phyloP scores from a whole-genome alignment of 139 green algal genomes.

The Chlamydomonas schloesseri region DNA sequence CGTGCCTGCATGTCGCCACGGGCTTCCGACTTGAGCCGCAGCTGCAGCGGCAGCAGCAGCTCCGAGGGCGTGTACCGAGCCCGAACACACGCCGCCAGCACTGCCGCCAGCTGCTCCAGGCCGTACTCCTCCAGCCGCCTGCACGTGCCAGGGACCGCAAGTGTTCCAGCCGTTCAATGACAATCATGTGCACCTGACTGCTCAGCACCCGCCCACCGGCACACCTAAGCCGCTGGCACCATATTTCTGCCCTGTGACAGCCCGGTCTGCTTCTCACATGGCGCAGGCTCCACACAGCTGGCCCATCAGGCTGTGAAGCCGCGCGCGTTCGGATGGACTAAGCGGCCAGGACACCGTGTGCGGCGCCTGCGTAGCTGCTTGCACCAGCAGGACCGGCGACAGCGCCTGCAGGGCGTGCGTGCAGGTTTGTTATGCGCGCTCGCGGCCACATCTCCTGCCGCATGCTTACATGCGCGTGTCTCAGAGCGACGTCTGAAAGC shows the following conservation, averaged over 20 bases:
- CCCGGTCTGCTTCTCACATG: conserved; percentile 2
- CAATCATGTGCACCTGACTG: too few species aligned
- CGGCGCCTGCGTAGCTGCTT: background rate
- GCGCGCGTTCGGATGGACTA: background rate
- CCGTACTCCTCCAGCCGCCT: conserved; percentile 18
- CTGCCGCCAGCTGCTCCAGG: background rate
- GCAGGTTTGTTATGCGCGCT: background rate
- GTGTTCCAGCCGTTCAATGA: too few species aligned
- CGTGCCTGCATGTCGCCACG: too few species aligned
- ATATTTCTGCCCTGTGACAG: too few species aligned
- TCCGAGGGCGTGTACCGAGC: background rate
- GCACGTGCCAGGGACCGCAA: background rate
- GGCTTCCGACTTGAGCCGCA: background rate
- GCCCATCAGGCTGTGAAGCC: background rate
- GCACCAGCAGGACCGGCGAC: background rate
- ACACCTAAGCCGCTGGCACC: too few species aligned
- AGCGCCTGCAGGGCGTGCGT: background rate
- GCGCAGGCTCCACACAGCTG: background rate
- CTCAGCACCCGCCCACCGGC: too few species aligned
- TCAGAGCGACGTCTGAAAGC: background rate
- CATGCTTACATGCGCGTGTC: background rate
- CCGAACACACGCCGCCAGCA: background rate
- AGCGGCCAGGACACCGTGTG: background rate
- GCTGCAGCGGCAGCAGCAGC: conserved; percentile 23
- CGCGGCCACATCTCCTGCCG: too few species aligned